phyloP scores from a whole-genome alignment of 768 basidiomycete species.

The Calocera viscosa region DNA sequence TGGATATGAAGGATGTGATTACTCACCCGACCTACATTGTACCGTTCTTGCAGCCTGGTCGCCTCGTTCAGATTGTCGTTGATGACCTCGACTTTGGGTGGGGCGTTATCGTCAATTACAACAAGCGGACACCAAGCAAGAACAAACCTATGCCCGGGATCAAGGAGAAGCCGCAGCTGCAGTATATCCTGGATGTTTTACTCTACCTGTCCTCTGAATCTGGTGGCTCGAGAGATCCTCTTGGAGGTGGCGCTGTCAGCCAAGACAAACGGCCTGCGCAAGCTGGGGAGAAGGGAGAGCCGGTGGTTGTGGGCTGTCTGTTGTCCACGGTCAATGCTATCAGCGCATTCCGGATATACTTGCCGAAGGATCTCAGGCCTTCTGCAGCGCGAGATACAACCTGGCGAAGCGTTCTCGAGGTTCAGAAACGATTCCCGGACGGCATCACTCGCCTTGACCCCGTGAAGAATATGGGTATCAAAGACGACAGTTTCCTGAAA shows the following conservation, averaged over 20 bases:
- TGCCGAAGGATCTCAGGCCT: slow-evolving; percentile 81
- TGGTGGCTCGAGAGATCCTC: slow-evolving; percentile 38
- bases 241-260: slow-evolving; percentile 44
- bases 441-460: slow-evolving; percentile 84
- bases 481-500: slow-evolving; percentile 81
- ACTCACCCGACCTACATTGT: slow-evolving; percentile 92
- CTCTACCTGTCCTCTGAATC: slow-evolving; percentile 63
- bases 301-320: slow-evolving; percentile 78
- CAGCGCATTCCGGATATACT: slow-evolving; percentile 70
- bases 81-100: slow-evolving; percentile 86
- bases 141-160: slow-evolving; percentile 32
- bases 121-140: slow-evolving; percentile 76
- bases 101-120: slow-evolving; percentile 88
- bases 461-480: slow-evolving; percentile 87
- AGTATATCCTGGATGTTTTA: slow-evolving; percentile 87
- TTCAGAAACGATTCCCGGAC: slow-evolving; percentile 79
- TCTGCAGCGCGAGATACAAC: slow-evolving; percentile 63
- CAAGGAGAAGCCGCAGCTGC: slow-evolving; percentile 70
- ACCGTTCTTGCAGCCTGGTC: slow-evolving; percentile 84
- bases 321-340: slow-evolving; percentile 78
- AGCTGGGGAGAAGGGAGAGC: slow-evolving; percentile 56
- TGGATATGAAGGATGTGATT: slow-evolving; percentile 83
- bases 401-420: slow-evolving; percentile 84
- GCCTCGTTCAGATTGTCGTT: slow-evolving; percentile 83
- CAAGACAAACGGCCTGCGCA: slow-evolving; percentile 66